A percentile compares a stretch with the other conserved stretches of the same genome.
These are phyloP conservation scores for Hebeloma cylindrosporum DNA, from an alignment of 768 basidiomycete genomes.

Conservation along the genomic window DNA sequence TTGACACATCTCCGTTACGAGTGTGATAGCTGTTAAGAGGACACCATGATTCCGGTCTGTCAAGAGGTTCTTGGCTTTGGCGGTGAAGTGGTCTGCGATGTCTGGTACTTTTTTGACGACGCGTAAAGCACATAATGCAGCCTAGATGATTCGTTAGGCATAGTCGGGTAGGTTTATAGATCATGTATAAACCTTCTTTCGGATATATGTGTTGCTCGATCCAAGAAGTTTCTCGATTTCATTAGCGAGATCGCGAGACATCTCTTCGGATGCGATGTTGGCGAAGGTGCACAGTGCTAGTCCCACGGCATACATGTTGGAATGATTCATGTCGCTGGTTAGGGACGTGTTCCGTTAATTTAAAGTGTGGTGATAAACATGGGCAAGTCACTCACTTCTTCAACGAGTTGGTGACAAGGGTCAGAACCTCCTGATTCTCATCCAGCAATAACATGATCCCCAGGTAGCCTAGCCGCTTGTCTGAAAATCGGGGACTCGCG, in stretches of 20 bases:
- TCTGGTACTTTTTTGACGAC: slow-evolving; percentile 97
- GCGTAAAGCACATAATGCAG: slow-evolving; percentile 90
- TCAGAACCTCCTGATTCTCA: slow-evolving; percentile 97
- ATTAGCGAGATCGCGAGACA: slow-evolving; percentile 97
- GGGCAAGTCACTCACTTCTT: slow-evolving; percentile 73
- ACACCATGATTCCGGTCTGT: slow-evolving; percentile 98
- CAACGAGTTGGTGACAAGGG: slow-evolving; percentile 94
- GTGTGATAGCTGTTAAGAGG: slow-evolving; percentile 88
- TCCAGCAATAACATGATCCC: slow-evolving; percentile 98
- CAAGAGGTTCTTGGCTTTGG: slow-evolving; percentile 86
- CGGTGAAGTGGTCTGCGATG: slow-evolving; percentile 86
- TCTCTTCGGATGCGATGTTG: slow-evolving; percentile 98
- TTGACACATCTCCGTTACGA: slow-evolving; percentile 93
- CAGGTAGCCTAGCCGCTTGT: slow-evolving; percentile 94
- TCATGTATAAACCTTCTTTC: slow-evolving; percentile 80
- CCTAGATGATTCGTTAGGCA: slow-evolving; percentile 46
- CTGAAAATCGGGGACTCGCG: slow-evolving; percentile 91
- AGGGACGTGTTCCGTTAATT: slow-evolving; percentile 12
- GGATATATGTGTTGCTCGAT: slow-evolving; percentile 97
- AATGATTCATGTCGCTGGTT: slow-evolving; percentile 95
- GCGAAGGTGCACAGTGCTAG: slow-evolving; percentile 97
- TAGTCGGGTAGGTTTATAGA: slow-evolving; percentile 2
- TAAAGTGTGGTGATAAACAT: neutral
- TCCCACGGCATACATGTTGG: slow-evolving; percentile 98
- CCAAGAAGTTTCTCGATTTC: slow-evolving; percentile 98